Conservation (phyloP, 306 rosid genomes). For the Quercus variabilis region DNA sequence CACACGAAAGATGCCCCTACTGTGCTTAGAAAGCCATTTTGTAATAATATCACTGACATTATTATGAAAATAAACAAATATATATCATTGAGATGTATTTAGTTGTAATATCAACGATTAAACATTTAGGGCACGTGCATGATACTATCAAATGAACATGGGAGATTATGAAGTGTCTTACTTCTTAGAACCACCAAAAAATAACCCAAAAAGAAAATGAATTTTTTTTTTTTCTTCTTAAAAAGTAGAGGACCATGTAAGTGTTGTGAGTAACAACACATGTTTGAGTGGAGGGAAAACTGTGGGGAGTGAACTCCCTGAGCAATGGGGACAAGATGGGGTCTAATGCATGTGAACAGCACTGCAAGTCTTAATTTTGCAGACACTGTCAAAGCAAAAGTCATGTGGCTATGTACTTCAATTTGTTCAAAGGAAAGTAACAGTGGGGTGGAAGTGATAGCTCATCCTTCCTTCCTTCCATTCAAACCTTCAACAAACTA, state of each 20-base stretch:
- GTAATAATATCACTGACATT: not conserved
- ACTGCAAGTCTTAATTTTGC: slow-evolving; percentile 23
- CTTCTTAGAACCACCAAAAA: too few species aligned
- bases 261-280: slow-evolving; percentile 12
- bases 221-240: too few species aligned
- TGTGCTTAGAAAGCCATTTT: not conserved
- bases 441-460: not conserved
- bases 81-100: not conserved
- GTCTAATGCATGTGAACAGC: slow-evolving; percentile 13
- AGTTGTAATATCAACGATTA: not conserved
- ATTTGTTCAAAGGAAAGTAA: not conserved
- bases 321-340: slow-evolving; percentile 43
- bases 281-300: slow-evolving; percentile 16
- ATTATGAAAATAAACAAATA: not conserved
- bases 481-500: slow-evolving; percentile 6
- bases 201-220: too few species aligned
- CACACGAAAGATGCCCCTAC: slow-evolving; percentile 13
- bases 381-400: slow-evolving; percentile 26
- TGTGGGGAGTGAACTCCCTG: slow-evolving; percentile 9
- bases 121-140: not conserved
- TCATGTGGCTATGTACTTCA: slow-evolving; percentile 34
- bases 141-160: too few species aligned
- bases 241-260: not conserved
- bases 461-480: not conserved
- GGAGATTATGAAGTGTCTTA: too few species aligned